A percentile compares a stretch with the other conserved stretches of the same genome.
These are phyloP conservation scores for Monosporascus sp. DNA, from an alignment of 2,329 filamentous ascomycete genomes.

Conservation along the genomic window DNA sequence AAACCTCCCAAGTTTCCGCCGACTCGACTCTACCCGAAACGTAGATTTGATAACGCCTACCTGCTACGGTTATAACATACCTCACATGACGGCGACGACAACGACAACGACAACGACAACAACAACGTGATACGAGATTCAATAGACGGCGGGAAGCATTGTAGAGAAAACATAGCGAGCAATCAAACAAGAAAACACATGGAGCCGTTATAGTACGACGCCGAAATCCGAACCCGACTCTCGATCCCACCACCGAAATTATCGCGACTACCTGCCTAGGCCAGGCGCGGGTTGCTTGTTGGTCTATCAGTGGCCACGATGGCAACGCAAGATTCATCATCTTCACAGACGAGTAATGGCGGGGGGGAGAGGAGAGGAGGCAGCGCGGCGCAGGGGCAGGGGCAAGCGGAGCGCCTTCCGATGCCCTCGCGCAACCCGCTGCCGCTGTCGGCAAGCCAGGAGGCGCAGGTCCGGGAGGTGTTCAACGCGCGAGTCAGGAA, in stretches of 20 bases:
- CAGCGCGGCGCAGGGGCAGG: neutral
- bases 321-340: constrained; percentile 32
- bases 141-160: too few species aligned
- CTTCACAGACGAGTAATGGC: constrained; percentile 21
- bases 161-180: too few species aligned
- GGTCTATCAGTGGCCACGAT: constrained; percentile 31
- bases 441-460: constrained; percentile 53
- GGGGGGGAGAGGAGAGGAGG: neutral
- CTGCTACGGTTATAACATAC: too few species aligned
- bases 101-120: too few species aligned
- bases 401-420: constrained; percentile 21
- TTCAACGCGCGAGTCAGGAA: constrained; percentile 60
- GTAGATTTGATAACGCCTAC: too few species aligned
- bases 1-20: too few species aligned
- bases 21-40: too few species aligned
- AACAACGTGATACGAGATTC: too few species aligned
- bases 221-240: neutral
- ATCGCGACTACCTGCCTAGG: too few species aligned
- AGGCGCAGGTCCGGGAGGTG: constrained; percentile 34
- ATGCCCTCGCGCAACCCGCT: constrained; percentile 71
- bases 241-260: neutral
- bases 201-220: constrained; percentile 7
- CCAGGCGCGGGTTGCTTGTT: too few species aligned
- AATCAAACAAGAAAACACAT: constrained; percentile 1
- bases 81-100: too few species aligned